Evolutionary conservation across 2,329 filamentous ascomycete species (phyloP).

Genomic region (Fusarium agapanthi): DNA sequence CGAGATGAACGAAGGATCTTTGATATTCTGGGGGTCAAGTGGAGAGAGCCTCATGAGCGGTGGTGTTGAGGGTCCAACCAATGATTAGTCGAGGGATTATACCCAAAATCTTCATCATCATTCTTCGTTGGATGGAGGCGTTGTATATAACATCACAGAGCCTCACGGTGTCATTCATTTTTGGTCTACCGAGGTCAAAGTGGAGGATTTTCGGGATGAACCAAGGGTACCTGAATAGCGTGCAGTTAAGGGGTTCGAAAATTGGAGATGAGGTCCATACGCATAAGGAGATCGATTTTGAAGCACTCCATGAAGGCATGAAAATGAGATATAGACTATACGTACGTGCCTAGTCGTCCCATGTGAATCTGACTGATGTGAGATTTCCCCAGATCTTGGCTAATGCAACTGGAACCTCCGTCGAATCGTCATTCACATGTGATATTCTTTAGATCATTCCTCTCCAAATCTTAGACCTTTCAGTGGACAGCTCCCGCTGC

Average conservation of each 20-base stretch:
- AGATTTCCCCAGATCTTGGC: constrained; percentile 35
- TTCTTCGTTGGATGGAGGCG: neutral
- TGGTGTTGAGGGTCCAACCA: constrained; percentile 65
- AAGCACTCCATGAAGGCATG: neutral
- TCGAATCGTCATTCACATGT: constrained; percentile 32
- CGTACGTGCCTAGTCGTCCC: neutral
- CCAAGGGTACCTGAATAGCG: constrained; percentile 17
- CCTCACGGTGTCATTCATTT: constrained; percentile 12
- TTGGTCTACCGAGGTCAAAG: constrained; percentile 33
- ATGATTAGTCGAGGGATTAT: neutral
- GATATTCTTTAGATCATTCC: constrained; percentile 7
- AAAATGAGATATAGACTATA: constrained; percentile 2
- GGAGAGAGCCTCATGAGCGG: constrained; percentile 79
- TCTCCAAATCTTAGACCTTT: constrained; percentile 10
- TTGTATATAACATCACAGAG: neutral
- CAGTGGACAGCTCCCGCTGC: constrained; percentile 21
- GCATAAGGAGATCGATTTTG: neutral
- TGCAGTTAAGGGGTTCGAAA: constrained; percentile 18
- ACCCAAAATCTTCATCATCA: neutral
- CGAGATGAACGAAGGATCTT: constrained; percentile 83
- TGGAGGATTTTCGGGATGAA: constrained; percentile 20
- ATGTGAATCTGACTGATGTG: constrained; percentile 15
- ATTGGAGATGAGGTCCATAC: neutral
- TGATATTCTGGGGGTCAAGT: constrained; percentile 81
- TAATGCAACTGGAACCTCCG: neutral